Evolutionary conservation across 2,329 filamentous ascomycete genomes (phyloP).

Genomic region (Sordariomycetes sp.): DNA sequence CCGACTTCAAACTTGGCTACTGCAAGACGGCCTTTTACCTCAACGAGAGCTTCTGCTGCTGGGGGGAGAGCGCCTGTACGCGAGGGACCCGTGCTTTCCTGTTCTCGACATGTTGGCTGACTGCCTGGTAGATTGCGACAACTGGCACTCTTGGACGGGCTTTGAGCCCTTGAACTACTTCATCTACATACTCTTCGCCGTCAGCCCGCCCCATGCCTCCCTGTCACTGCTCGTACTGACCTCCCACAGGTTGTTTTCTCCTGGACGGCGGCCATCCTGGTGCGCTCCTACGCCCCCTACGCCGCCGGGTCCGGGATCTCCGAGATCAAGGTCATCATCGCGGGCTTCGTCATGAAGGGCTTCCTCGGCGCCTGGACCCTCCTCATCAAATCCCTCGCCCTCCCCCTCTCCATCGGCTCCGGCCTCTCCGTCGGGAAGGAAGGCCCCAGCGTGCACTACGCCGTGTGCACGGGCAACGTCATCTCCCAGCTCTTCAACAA

Average conservation of each 20-base stretch:
- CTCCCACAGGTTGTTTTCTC: slow-evolving; percentile 56
- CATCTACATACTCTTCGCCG: slow-evolving; percentile 76
- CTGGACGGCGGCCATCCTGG: slow-evolving; percentile 67
- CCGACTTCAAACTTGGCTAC: slow-evolving; percentile 91
- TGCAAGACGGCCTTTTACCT: slow-evolving; percentile 93
- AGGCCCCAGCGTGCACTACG: slow-evolving; percentile 97
- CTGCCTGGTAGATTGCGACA: slow-evolving; percentile 49
- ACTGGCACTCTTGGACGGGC: slow-evolving; percentile 83
- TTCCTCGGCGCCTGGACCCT: slow-evolving; percentile 88
- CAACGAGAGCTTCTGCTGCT: slow-evolving; percentile 96
- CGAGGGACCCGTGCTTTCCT: neutral
- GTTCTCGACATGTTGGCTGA: neutral
- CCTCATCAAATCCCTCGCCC: slow-evolving; percentile 81
- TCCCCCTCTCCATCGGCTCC: slow-evolving; percentile 86
- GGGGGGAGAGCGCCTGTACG: slow-evolving; percentile 76
- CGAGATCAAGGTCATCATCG: slow-evolving; percentile 98
- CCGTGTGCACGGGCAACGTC: slow-evolving; percentile 93
- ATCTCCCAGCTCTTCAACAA: slow-evolving; percentile 88
- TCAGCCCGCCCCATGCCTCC: slow-evolving; percentile 21
- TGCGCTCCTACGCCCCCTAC: slow-evolving; percentile 88
- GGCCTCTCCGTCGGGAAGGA: slow-evolving; percentile 94
- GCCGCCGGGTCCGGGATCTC: slow-evolving; percentile 94
- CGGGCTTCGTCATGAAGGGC: slow-evolving; percentile 97
- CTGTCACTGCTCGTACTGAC: neutral
- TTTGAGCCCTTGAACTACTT: slow-evolving; percentile 72